Percentiles rank a stretch among this genome's conserved stretches.
Conservation (phyloP, 805 yeast species). For the Yueomyces sp. region DNA sequence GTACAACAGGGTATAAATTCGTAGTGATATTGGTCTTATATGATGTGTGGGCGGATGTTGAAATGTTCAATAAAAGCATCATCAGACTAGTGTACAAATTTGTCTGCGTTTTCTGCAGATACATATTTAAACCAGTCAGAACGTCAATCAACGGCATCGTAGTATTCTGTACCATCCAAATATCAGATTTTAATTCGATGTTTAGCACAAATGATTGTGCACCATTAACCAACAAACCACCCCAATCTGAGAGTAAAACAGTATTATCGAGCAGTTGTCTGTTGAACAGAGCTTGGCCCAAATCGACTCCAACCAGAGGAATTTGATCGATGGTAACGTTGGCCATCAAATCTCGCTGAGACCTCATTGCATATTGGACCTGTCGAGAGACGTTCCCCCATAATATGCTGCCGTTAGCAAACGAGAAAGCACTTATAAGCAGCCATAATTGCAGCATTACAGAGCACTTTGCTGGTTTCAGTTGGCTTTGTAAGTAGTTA, state of each 20-base stretch:
- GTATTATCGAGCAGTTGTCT: slow-evolving; percentile 6
- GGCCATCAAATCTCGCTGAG: slow-evolving; percentile 35
- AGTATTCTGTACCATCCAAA: slow-evolving; percentile 12
- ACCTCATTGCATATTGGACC: slow-evolving; percentile 25
- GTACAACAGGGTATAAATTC: slow-evolving; percentile 1
- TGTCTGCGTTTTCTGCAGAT: slow-evolving; percentile 30
- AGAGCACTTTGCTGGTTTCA: no score
- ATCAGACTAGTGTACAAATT: slow-evolving; percentile 33
- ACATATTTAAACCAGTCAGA: slow-evolving; percentile 20
- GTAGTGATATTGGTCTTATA: slow-evolving; percentile 1
- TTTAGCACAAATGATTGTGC: slow-evolving; percentile 37
- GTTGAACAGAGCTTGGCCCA: slow-evolving; percentile 21
- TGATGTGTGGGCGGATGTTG: neutral
- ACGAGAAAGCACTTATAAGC: no score
- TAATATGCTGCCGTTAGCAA: no score
- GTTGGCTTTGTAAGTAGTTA: no score
- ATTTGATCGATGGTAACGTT: slow-evolving; percentile 29
- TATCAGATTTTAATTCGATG: slow-evolving; percentile 39
- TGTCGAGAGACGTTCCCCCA: slow-evolving; percentile 25
- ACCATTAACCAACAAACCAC: slow-evolving; percentile 30
- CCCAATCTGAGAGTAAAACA: slow-evolving; percentile 18
- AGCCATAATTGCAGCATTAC: no score
- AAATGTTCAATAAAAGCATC: slow-evolving; percentile 27
- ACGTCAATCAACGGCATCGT: slow-evolving; percentile 17
- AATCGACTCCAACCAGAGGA: slow-evolving; percentile 28